phyloP scores from a whole-genome alignment of 495 filamentous ascomycete species.

The Letharia columbiana region DNA sequence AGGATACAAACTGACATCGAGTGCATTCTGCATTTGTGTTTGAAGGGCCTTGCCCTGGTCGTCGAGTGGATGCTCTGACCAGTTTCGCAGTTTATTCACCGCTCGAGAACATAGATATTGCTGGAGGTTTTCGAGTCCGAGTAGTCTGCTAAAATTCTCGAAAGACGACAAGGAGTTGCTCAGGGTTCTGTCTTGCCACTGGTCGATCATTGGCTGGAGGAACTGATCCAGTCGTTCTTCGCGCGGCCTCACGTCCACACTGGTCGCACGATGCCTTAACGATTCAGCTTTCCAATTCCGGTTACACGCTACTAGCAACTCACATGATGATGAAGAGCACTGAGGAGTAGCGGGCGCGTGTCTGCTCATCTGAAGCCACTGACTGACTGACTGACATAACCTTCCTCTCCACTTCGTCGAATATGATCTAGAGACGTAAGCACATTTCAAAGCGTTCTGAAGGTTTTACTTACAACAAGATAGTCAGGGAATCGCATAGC shows the following conservation, averaged over 20 bases:
- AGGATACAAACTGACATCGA: constrained; percentile 2
- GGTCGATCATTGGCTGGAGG: constrained; percentile 64
- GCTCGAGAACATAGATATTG: constrained; percentile 65
- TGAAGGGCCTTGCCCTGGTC: constrained; percentile 71
- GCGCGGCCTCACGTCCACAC: constrained; percentile 57
- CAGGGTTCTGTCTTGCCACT: constrained; percentile 70
- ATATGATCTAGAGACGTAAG: constrained; percentile 53
- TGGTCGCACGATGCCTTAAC: constrained; percentile 59
- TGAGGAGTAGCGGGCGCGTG: constrained; percentile 59
- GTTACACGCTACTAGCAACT: constrained; percentile 14
- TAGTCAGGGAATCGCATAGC: constrained; percentile 86
- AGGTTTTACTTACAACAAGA: constrained; percentile 52
- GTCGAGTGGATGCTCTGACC: constrained; percentile 69
- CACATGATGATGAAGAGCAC: constrained; percentile 84
- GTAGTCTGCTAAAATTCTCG: constrained; percentile 64
- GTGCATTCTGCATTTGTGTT: constrained; percentile 54
- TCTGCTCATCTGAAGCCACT: constrained; percentile 66
- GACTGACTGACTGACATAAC: constrained; percentile 70
- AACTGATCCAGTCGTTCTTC: constrained; percentile 60
- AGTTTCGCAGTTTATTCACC: constrained; percentile 72
- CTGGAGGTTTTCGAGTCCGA: constrained; percentile 71
- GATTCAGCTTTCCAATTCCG: not conserved
- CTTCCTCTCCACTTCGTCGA: constrained; percentile 74
- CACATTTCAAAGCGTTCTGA: not conserved
- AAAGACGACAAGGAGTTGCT: constrained; percentile 64